Evolutionary conservation across 768 basidiomycete genomes (phyloP).

Genomic region (Xerocomus spinulosus): DNA sequence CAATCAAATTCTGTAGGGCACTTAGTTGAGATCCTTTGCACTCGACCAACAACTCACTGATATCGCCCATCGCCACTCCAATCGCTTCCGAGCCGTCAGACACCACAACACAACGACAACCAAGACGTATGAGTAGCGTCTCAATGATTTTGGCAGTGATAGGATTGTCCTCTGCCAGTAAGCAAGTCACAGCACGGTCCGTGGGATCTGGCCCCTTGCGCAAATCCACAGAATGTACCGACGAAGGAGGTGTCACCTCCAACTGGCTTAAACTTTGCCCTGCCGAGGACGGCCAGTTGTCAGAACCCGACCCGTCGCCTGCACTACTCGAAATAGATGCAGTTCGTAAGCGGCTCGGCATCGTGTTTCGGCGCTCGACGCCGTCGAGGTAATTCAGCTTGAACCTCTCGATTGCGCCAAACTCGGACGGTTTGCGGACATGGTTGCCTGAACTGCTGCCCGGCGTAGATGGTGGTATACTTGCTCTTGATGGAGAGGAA

Average conservation of each 20-base stretch:
- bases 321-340: constrained; percentile 81
- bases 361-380: constrained; percentile 72
- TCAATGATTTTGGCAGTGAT: constrained; percentile 98
- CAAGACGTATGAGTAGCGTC: constrained; percentile 87
- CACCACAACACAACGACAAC: constrained; percentile 93
- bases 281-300: constrained; percentile 60
- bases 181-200: constrained; percentile 87
- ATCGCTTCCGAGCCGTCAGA: constrained; percentile 96
- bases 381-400: constrained; percentile 78
- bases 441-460: constrained; percentile 55
- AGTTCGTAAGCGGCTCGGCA: constrained; percentile 84
- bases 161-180: constrained; percentile 96
- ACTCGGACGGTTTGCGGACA: constrained; percentile 84
- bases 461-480: constrained; percentile 66
- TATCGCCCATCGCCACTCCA: constrained; percentile 95
- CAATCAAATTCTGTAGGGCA: constrained; percentile 77
- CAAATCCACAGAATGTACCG: constrained; percentile 80
- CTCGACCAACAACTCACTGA: constrained; percentile 58
- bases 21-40: constrained; percentile 4
- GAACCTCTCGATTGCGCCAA: constrained; percentile 82
- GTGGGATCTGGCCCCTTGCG: constrained; percentile 70
- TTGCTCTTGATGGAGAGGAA: constrained; percentile 80
- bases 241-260: constrained; percentile 71
- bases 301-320: constrained; percentile 75
- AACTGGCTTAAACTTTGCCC: constrained; percentile 51